Conservation (phyloP, 2,329 filamentous ascomycete genomes). For the Sporothrix mexicana region DNA sequence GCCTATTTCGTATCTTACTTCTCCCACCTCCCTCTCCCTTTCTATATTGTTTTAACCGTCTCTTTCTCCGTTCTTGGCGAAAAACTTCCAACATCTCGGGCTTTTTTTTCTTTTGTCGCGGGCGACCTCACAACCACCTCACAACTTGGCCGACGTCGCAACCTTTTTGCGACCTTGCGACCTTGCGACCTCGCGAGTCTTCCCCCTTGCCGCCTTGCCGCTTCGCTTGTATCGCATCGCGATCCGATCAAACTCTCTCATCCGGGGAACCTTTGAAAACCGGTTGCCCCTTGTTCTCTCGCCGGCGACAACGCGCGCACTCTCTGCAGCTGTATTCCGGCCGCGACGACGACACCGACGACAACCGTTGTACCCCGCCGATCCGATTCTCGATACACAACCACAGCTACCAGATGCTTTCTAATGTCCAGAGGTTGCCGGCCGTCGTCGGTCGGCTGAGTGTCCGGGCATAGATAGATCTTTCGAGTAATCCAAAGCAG, state of each 20-base stretch:
- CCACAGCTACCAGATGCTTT: conserved; percentile 14
- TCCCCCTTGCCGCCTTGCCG: neutral
- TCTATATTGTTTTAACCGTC: neutral
- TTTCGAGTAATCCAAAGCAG: neutral
- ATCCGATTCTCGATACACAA: no score
- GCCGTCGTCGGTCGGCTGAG: conserved; percentile 29
- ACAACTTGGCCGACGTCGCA: neutral
- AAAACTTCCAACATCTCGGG: conserved; percentile 2
- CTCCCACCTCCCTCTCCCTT: neutral
- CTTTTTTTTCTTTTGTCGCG: neutral
- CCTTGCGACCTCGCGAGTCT: neutral
- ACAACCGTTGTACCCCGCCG: no score
- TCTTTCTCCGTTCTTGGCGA: neutral
- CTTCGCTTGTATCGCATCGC: neutral
- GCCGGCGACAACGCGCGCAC: neutral
- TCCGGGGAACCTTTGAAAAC: neutral
- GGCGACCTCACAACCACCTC: neutral
- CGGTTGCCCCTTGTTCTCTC: neutral
- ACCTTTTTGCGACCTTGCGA: neutral
- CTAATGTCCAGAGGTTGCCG: conserved; percentile 26
- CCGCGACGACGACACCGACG: neutral
- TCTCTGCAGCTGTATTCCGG: neutral
- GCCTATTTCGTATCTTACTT: neutral
- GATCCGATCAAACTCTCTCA: neutral
- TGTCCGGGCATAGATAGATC: conserved; percentile 10